Conservation (phyloP, 768 basidiomycete species). For the Tephrocybe rancida region DNA sequence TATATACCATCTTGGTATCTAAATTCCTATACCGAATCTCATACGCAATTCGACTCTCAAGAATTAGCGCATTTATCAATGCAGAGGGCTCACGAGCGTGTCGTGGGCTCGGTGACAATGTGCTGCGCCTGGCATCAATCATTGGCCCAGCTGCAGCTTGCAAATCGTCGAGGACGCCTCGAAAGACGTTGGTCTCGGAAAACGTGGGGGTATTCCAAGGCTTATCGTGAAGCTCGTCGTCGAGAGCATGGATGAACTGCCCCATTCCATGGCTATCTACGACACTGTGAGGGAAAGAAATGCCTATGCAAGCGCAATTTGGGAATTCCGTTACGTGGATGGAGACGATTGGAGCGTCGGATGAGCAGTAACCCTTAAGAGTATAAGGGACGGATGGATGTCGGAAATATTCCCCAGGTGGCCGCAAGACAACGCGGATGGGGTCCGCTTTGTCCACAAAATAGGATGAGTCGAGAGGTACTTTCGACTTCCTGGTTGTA, state of each 20-base stretch:
- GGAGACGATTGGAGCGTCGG: slow-evolving; percentile 4
- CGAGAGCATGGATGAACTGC: neutral
- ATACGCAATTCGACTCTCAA: too few species aligned
- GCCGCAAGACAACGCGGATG: too few species aligned
- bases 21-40: too few species aligned
- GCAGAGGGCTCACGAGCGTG: too few species aligned
- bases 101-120: too few species aligned
- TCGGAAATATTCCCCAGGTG: slow-evolving; percentile 1
- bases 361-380: neutral
- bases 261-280: slow-evolving; percentile 3
- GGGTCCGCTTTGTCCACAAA: too few species aligned
- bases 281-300: slow-evolving; percentile 5
- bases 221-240: slow-evolving; percentile 2
- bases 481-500: neutral
- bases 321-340: slow-evolving; percentile 9
- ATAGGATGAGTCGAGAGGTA: neutral
- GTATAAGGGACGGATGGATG: slow-evolving; percentile 3
- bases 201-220: neutral
- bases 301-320: slow-evolving; percentile 5
- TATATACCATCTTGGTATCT: too few species aligned
- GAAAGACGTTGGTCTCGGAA: neutral
- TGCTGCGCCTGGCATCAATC: too few species aligned
- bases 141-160: too few species aligned
- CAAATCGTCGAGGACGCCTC: too few species aligned
- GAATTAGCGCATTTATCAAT: too few species aligned